phyloP scores from a whole-genome alignment of 1,284 basidiomycete species.

The Apiotrichum montevideense region DNA sequence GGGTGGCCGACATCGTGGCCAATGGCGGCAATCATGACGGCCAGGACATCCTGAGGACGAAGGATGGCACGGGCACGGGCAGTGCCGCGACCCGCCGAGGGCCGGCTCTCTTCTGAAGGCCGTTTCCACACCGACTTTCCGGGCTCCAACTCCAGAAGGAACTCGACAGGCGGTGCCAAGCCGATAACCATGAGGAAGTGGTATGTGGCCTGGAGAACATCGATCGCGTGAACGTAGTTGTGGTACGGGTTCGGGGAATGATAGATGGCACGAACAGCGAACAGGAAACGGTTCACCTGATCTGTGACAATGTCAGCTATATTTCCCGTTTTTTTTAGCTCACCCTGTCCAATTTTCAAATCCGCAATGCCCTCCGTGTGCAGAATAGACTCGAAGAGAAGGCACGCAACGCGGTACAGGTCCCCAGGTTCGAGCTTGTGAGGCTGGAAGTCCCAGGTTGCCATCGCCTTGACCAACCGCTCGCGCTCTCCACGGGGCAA shows the following conservation, averaged over 20 bases:
- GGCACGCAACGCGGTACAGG: conserved; percentile 67
- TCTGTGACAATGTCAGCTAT: conserved; percentile 35
- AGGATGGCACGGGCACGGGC: conserved; percentile 49
- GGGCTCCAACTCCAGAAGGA: conserved; percentile 27
- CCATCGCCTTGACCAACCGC: conserved; percentile 58
- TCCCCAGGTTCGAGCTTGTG: conserved; percentile 71
- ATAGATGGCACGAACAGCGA: conserved; percentile 77
- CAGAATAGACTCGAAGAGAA: conserved; percentile 57
- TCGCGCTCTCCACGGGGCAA: conserved; percentile 42
- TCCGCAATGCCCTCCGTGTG: conserved; percentile 64
- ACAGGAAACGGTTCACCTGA: conserved; percentile 66
- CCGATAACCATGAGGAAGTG: conserved; percentile 70
- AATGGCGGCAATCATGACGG: conserved; percentile 78
- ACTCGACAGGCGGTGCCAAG: conserved; percentile 65
- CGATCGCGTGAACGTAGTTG: conserved; percentile 90
- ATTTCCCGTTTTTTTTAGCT: conserved; percentile 28
- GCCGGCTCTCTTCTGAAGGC: conserved; percentile 18
- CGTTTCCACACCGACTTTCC: conserved; percentile 31
- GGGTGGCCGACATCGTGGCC: conserved; percentile 95
- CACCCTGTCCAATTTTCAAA: conserved; percentile 61
- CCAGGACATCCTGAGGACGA: conserved; percentile 67
- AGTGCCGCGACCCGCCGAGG: conserved; percentile 25
- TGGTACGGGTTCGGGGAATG: conserved; percentile 86
- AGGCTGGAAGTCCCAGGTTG: conserved; percentile 81
- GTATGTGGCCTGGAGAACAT: conserved; percentile 87